phyloP scores from a whole-genome alignment of 2,329 filamentous ascomycete genomes.

The Chaetomiaceae sp. region DNA sequence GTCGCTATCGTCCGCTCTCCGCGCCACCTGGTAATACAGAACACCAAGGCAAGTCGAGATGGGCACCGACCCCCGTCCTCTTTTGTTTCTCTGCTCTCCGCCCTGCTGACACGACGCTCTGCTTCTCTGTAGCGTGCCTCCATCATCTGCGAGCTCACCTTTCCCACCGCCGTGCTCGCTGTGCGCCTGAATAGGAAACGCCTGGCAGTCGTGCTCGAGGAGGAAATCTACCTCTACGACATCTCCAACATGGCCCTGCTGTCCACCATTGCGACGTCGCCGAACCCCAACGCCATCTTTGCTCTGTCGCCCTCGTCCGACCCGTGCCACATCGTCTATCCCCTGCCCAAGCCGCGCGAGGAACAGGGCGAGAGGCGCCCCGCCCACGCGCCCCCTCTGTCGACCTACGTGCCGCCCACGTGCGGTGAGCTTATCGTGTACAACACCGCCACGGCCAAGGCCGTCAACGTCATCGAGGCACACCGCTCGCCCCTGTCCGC shows the following conservation, averaged over 20 bases:
- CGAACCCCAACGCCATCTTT: slow-evolving; percentile 87
- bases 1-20: slow-evolving; percentile 92
- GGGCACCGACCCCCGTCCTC: neutral
- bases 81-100: too few relatives aligned
- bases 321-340: slow-evolving; percentile 92
- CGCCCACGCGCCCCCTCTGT: slow-evolving; percentile 77
- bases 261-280: slow-evolving; percentile 87
- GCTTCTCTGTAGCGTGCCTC: slow-evolving; percentile 52
- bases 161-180: slow-evolving; percentile 91
- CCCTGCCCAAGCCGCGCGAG: slow-evolving; percentile 69
- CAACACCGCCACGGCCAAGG: slow-evolving; percentile 82
- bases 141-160: slow-evolving; percentile 97
- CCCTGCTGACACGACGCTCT: neutral
- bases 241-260: slow-evolving; percentile 97
- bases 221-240: slow-evolving; percentile 97
- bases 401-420: slow-evolving; percentile 74
- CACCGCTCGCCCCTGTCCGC: slow-evolving; percentile 88
- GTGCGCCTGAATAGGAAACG: slow-evolving; percentile 93
- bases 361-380: slow-evolving; percentile 57
- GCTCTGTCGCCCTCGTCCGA: slow-evolving; percentile 91
- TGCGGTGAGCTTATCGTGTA: slow-evolving; percentile 91
- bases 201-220: slow-evolving; percentile 87
- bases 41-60: slow-evolving; percentile 70
- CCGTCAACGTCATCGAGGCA: slow-evolving; percentile 91
- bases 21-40: slow-evolving; percentile 88